Evolutionary conservation across 2,329 filamentous ascomycete genomes (phyloP), one percentile per base, ranked within the genome.

Genomic region (Fusarium sp.): DNA sequence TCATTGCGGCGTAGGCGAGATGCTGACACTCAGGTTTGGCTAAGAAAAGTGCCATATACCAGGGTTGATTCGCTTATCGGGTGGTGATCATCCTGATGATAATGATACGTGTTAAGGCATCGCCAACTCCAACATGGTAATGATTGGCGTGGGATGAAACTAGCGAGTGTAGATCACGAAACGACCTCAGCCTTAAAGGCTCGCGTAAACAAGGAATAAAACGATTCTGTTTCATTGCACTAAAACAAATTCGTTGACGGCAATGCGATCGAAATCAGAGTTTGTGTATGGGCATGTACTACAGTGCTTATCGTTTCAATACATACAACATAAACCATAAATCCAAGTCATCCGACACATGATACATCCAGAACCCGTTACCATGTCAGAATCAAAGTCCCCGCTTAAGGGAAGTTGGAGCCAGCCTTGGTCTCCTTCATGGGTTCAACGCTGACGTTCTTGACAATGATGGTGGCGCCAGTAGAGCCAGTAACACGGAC

Each of bases 401-500:
- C 14, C 11, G 10, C 10, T 37, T 31, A 70, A 27, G 58, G 69
- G 39, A 84, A 84, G 79, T 84, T 84, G 20, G 77, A 78, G 4
- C 67, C 64, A 6, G 80, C 81, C 22, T 77, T 78, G 22, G 69
- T 73, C 72, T 82, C 73, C 4, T 76, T 69, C 18, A 80, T 76
- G 6, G 80, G 76, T 18, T 73, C 79, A 24, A 89, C 81, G 20
- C 81, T 82, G 6, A 92, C 88, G 43, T 83, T 80, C 73, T 87
- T 88, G 14, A 92, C 86, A 13, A 84, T 81, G 20, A 92, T 83
- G 0, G 77, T 84, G 69, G 85, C 83, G 0, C 91, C 90, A 35
- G 84, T 84, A 4, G 82, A 77, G 67, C 87, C 86, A 1, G 89
- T 92, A 27, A 92, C 84, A 66, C 85, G 86, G 33, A 92, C 84